These are phyloP conservation scores for Globisporangium viniferum DNA, from an alignment of 352 stramenopile species.

Conservation along the genomic window DNA sequence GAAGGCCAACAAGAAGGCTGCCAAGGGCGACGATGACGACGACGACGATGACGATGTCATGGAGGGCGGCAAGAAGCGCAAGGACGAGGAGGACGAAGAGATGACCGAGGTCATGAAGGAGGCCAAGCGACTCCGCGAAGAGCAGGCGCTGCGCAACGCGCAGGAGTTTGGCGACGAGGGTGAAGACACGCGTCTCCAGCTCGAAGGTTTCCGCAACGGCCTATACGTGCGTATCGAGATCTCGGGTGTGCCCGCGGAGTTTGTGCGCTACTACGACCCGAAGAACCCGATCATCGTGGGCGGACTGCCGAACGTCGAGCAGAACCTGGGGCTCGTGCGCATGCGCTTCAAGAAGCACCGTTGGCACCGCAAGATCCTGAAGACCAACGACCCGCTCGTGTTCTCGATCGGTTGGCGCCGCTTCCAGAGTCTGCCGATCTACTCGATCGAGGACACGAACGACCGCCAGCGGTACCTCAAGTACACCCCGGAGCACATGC, in stretches of 20 bases:
- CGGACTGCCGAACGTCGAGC: constrained; percentile 95
- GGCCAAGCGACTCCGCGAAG: constrained; percentile 77
- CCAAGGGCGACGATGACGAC: constrained; percentile 56
- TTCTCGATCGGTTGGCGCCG: constrained; percentile 98
- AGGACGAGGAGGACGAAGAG: constrained; percentile 79
- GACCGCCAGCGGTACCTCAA: constrained; percentile 96
- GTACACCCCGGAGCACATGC: constrained; percentile 99
- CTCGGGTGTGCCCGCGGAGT: constrained; percentile 91
- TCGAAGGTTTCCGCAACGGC: constrained; percentile 96
- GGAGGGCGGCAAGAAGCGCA: constrained; percentile 27
- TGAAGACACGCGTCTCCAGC: constrained; percentile 88
- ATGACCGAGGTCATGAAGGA: constrained; percentile 86
- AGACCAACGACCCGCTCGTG: constrained; percentile 97
- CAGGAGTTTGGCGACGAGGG: constrained; percentile 96
- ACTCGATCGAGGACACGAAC: constrained; percentile 98
- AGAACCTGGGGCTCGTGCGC: constrained; percentile 92
- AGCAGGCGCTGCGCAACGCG: constrained; percentile 83
- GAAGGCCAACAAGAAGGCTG: constrained; percentile 90
- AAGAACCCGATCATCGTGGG: constrained; percentile 89
- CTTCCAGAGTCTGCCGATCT: constrained; percentile 98
- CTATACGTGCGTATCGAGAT: constrained; percentile 98
- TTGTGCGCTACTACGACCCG: constrained; percentile 94
- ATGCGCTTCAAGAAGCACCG: constrained; percentile 99
- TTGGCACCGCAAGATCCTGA: constrained; percentile 98
- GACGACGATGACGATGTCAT: constrained; percentile 32